Base-by-base conservation (phyloP, 371 early-diverging fungal genomes). In the Haplosporangium sp. region DNA sequence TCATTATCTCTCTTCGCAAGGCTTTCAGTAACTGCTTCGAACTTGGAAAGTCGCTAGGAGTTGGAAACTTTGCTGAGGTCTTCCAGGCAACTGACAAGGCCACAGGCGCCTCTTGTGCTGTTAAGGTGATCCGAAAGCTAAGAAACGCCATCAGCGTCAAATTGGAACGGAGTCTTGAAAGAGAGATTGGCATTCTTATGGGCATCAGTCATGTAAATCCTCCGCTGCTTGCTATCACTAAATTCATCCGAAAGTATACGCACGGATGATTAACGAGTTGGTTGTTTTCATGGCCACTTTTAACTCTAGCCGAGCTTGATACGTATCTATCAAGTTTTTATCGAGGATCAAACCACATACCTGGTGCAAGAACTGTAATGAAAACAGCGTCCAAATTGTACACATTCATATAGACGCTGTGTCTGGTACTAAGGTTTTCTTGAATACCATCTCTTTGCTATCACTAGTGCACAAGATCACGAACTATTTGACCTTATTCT, bases 401-500 rank as follows among this genome's bases (percentile, higher is more conserved):
- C 29, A 29, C 4, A 29, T 29, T 29, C 29, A 29, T 4, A 29
- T 4, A 29, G 29, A 29, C 29, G 29, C 29, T 29, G 29, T 29
- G 29, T 1, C 29, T 29, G 29, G 29, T 4, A 29, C 29, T 29
- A 29, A 29, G 29, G 4, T 4, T 29, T 4, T 29, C 29, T 29
- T 29, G 29, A 29, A 29, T 4, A 29, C 29, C 4, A 29, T 29
- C 29, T 29, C 29, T 29, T 29, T 29, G 29, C 29, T 29, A 29
- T 29, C 4, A 29, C 29, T 69, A 87, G 90, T 51, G 86, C 87
- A 0, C 61, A 64, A 38, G 95, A 90, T 58, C 96, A 96, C 11
- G 98, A 98, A 76, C 83, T 98, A 11, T 98, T 97, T 81, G 94
- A 96, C 53, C 86, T 89, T 21, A 92, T 98, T 53, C 88, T 90